Conservation (phyloP, 345 rosid species). For the Jatropha curcas region DNA sequence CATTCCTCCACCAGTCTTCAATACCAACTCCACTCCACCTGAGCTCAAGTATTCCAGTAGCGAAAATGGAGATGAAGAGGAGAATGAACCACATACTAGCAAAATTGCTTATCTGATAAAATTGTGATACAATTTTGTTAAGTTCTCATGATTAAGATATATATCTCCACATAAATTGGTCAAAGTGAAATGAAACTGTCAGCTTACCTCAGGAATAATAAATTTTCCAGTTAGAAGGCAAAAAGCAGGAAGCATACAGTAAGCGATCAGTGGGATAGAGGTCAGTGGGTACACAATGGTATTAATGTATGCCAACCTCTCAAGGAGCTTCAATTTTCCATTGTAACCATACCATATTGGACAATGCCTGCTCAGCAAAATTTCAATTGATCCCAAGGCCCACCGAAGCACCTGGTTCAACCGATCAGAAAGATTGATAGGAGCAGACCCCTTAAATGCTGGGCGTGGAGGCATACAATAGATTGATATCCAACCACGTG, state of each 20-base stretch:
- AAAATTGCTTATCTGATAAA: constrained; percentile 86
- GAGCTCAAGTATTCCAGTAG: constrained; percentile 89
- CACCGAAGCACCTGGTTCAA: constrained; percentile 98
- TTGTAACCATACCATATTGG: constrained; percentile 98
- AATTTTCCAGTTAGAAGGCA: constrained; percentile 93
- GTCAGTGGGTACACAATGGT: constrained; percentile 97
- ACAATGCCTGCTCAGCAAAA: constrained; percentile 96
- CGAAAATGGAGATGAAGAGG: constrained; percentile 79
- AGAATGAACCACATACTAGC: constrained; percentile 99
- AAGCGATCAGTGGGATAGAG: constrained; percentile 87
- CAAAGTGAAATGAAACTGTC: background rate
- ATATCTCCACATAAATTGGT: background rate
- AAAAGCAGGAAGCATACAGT: constrained; percentile 91
- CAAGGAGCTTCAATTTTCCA: constrained; percentile 77
- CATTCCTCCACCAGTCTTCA: constrained; percentile 99
- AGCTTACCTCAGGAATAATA: constrained; percentile 89
- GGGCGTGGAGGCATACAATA: constrained; percentile 99
- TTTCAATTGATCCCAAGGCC: constrained; percentile 98
- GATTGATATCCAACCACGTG: constrained; percentile 98
- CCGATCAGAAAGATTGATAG: constrained; percentile 99
- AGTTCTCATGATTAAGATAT: background rate
- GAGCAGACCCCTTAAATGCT: constrained; percentile 98
- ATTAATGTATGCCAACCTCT: constrained; percentile 92
- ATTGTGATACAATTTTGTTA: constrained; percentile 10
- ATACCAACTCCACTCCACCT: constrained; percentile 96